These are phyloP conservation scores for Exophiala bonariae DNA, from an alignment of 2,329 filamentous ascomycete genomes.

Conservation along the genomic window DNA sequence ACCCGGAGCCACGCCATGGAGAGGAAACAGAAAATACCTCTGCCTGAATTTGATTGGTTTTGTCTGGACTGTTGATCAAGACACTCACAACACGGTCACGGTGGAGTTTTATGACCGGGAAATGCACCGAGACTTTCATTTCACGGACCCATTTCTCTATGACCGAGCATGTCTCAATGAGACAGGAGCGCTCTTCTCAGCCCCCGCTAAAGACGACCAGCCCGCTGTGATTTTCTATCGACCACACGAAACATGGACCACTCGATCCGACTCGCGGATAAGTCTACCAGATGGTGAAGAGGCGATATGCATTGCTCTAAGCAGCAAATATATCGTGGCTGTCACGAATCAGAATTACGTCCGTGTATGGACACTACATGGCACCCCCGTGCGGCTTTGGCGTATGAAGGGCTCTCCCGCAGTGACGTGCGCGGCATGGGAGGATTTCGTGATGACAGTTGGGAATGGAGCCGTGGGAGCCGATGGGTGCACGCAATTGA, in stretches of 20 bases:
- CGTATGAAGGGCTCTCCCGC: slow-evolving; percentile 86
- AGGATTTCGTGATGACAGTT: slow-evolving; percentile 93
- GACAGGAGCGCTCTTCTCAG: slow-evolving; percentile 28
- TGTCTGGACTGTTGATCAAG: slow-evolving; percentile 96
- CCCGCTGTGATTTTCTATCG: slow-evolving; percentile 91
- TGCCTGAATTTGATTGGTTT: slow-evolving; percentile 92
- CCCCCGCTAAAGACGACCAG: slow-evolving; percentile 51
- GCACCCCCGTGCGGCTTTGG: slow-evolving; percentile 84
- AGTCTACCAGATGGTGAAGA: slow-evolving; percentile 84
- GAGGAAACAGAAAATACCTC: slow-evolving; percentile 88
- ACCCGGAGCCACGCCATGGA: slow-evolving; percentile 92
- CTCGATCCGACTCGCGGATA: slow-evolving; percentile 85
- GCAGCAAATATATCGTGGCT: slow-evolving; percentile 86
- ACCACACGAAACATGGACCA: slow-evolving; percentile 95
- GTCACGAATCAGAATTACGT: slow-evolving; percentile 87
- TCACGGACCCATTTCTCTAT: slow-evolving; percentile 93
- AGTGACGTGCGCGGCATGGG: slow-evolving; percentile 90
- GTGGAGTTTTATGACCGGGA: slow-evolving; percentile 98
- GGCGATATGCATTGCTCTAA: slow-evolving; percentile 84
- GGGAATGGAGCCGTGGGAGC: slow-evolving; percentile 84
- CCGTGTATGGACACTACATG: slow-evolving; percentile 88
- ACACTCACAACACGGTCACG: slow-evolving; percentile 87
- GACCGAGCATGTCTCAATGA: slow-evolving; percentile 88
- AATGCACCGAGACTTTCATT: slow-evolving; percentile 90
- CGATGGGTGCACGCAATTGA: slow-evolving; percentile 73